These are phyloP conservation scores for Streptanthus diversifolius DNA, from an alignment of 345 rosid species.

Conservation along the genomic window DNA sequence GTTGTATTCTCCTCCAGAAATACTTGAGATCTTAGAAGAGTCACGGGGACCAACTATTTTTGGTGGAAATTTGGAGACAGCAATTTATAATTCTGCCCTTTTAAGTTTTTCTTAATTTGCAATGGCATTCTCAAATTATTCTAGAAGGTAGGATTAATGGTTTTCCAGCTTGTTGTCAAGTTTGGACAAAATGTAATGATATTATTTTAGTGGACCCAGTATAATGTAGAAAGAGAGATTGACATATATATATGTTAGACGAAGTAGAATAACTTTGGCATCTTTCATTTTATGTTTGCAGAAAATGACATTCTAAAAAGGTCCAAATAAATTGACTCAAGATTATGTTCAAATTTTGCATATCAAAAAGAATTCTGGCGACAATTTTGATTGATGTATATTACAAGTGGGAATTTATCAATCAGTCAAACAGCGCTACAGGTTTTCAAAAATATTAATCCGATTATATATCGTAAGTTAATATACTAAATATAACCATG, in stretches of 20 bases:
- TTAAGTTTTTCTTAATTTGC: neutral
- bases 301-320: constrained; percentile 29
- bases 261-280: constrained; percentile 24
- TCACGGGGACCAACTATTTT: constrained; percentile 9
- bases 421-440: constrained; percentile 1
- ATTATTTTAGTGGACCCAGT: constrained; percentile 22
- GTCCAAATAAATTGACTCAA: constrained; percentile 13
- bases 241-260: neutral
- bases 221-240: neutral
- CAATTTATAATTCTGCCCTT: neutral
- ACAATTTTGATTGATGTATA: constrained; percentile 6
- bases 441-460: neutral
- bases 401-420: neutral
- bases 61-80: constrained; percentile 5
- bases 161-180: constrained; percentile 15
- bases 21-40: constrained; percentile 14
- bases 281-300: constrained; percentile 14
- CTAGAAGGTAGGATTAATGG: neutral
- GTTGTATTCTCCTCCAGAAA: constrained; percentile 22
- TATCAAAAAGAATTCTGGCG: neutral
- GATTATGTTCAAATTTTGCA: neutral
- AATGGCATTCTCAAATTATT: neutral
- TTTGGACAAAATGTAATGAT: constrained; percentile 26
- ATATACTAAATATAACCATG: neutral
- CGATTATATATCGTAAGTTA: neutral